Evolutionary conservation across 2,329 filamentous ascomycete species (phyloP), one percentile per base, ranked within the genome.

Genomic region (Bipolaris victoriae): DNA sequence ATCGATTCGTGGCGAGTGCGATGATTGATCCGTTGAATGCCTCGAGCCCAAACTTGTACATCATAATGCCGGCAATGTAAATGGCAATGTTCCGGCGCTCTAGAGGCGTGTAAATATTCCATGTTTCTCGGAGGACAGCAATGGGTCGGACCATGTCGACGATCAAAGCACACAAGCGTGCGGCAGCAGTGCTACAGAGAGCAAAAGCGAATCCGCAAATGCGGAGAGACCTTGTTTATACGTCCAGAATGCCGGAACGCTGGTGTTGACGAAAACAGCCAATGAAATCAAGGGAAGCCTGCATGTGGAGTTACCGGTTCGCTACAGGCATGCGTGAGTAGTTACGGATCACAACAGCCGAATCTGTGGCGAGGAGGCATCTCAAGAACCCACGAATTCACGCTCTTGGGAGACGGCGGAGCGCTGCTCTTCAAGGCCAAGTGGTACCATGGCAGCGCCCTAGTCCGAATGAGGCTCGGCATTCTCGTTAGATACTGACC

Each of bases 21-120:
- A 80, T 77, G 60, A 83, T 77, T 31, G 80, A 82, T 1, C 81
- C 81, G 64, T 81, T 82, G 71, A 83, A 83, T 9, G 79, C 80
- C 63, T 82, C 80, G 11, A 82, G 74, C 24, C 80, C 81, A 55
- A 83, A 82, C 62, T 83, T 83, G 72, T 83, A 83, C 41, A 81
- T 69, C 79, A 83, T 83, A 55, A 83, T 82, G 5, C 81, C 81
- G 7, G 71, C 60, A 47, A 82, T 81, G 67, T 83, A 83, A 13
- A 70, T 65, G 22, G 57, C 61, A 45, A 69, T 70, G 52, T 69
- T 70, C 49, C 78, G 77, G 52, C 78, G 79, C 64, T 84, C 81
- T 36, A 65, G 49, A 5, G 72, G 59, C 7, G 73, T 74, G 65
- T 79, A 80, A 49, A 67, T 64, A 22, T 55, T 58, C 69, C 69